phyloP scores from a whole-genome alignment of 1,139 yeast genomes.

The Zygosaccharomyces sapae region DNA sequence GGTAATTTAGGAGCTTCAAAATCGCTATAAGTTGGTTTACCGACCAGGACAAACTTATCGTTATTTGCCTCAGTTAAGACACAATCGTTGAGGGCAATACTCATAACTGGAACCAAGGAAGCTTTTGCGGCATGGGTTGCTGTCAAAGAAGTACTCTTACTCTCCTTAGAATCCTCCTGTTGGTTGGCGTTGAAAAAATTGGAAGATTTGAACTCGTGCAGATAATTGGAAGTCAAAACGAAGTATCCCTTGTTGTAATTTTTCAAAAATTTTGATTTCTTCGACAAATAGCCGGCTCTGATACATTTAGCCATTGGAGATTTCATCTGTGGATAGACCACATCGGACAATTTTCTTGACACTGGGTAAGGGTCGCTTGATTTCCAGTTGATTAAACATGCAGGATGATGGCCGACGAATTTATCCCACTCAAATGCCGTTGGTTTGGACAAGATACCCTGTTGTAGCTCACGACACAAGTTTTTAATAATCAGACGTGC shows the following conservation, averaged over 20 bases:
- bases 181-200: slow-evolving; percentile 48
- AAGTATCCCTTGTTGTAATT: slow-evolving; percentile 64
- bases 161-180: slow-evolving; percentile 19
- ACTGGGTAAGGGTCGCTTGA: slow-evolving; percentile 47
- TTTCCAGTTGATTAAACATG: slow-evolving; percentile 40
- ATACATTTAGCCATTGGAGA: slow-evolving; percentile 49
- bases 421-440: slow-evolving; percentile 70
- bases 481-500: slow-evolving; percentile 53
- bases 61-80: slow-evolving; percentile 38
- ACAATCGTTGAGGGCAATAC: slow-evolving; percentile 42
- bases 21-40: slow-evolving; percentile 26
- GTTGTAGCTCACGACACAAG: slow-evolving; percentile 56
- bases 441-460: slow-evolving; percentile 62
- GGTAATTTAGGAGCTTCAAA: slow-evolving; percentile 11
- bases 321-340: slow-evolving; percentile 51
- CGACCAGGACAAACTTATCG: slow-evolving; percentile 32
- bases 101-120: slow-evolving; percentile 38
- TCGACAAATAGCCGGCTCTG: slow-evolving; percentile 52
- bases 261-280: slow-evolving; percentile 60
- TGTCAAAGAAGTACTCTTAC: slow-evolving; percentile 13
- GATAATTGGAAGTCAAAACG: slow-evolving; percentile 65
- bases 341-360: slow-evolving; percentile 47
- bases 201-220: slow-evolving; percentile 66
- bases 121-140: slow-evolving; percentile 20
- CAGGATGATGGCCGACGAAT: slow-evolving; percentile 53